Evolutionary conservation across 2,329 filamentous ascomycete genomes (phyloP).

Genomic region (Pseudogymnoascus sp.): DNA sequence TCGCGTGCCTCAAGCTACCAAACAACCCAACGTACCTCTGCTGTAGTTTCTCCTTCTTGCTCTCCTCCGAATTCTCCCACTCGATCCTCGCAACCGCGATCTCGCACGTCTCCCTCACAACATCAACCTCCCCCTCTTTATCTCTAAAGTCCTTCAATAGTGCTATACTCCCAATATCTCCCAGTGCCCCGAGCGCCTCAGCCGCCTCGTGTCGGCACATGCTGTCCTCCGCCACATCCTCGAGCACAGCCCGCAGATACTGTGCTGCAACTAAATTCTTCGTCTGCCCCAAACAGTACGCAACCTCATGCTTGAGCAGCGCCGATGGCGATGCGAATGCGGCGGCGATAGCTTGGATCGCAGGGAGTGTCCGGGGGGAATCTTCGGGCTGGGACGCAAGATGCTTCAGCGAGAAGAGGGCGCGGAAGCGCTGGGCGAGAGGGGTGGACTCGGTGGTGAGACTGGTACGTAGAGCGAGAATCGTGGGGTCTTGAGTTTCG

Average conservation of each 20-base stretch:
- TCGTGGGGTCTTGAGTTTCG: conserved; percentile 27
- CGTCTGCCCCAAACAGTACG: conserved; percentile 92
- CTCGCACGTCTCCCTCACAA: conserved; percentile 92
- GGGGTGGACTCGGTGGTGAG: conserved; percentile 73
- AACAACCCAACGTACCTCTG: conserved; percentile 52
- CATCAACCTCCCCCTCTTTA: conserved; percentile 63
- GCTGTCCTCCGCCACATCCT: conserved; percentile 72
- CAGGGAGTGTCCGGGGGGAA: conserved; percentile 45
- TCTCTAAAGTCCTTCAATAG: conserved; percentile 68
- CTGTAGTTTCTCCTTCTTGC: conserved; percentile 67
- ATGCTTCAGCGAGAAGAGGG: conserved; percentile 95
- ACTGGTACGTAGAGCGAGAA: conserved; percentile 54
- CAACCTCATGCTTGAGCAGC: conserved; percentile 89
- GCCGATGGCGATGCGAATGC: conserved; percentile 79
- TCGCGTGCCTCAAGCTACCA: conserved; percentile 6
- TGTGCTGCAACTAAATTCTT: conserved; percentile 66
- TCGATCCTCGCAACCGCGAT: conserved; percentile 90
- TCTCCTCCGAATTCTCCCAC: conserved; percentile 74
- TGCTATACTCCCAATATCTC: conserved; percentile 62
- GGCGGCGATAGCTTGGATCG: conserved; percentile 76
- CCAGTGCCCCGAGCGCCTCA: conserved; percentile 84
- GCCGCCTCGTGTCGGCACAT: conserved; percentile 98
- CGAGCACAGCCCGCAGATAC: conserved; percentile 63
- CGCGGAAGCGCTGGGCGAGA: conserved; percentile 84
- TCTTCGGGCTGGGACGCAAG: conserved; percentile 60